Conservation (phyloP, 768 basidiomycete species). For the Mrakia frigida region DNA sequence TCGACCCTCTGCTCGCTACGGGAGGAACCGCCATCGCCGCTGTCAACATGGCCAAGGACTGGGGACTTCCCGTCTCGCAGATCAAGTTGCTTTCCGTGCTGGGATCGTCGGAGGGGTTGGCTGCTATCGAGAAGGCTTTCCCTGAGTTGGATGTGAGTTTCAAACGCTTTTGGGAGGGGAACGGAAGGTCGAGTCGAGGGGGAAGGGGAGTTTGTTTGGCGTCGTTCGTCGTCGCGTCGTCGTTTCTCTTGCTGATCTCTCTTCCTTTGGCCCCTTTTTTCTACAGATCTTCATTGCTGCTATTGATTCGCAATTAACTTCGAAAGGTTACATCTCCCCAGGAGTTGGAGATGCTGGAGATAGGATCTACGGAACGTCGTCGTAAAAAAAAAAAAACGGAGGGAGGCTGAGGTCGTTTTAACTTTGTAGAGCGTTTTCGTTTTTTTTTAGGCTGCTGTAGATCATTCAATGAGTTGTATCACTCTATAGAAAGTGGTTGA, state of each 20-base stretch:
- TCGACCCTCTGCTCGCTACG: constrained; percentile 91
- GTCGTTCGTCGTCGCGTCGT: no score
- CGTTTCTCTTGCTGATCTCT: constrained; percentile 3
- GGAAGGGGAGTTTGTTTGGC: no score
- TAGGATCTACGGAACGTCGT: constrained; percentile 16
- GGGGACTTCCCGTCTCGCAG: constrained; percentile 52
- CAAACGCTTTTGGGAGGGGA: not conserved
- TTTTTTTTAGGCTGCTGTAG: no score
- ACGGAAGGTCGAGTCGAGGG: not conserved
- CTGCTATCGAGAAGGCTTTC: constrained; percentile 58
- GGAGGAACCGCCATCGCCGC: constrained; percentile 89
- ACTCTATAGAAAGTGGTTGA: no score
- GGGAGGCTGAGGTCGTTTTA: no score
- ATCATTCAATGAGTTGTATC: no score
- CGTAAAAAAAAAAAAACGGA: not conserved
- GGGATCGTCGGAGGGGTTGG: constrained; percentile 68
- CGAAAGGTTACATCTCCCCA: constrained; percentile 47
- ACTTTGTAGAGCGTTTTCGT: no score
- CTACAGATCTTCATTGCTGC: constrained; percentile 78
- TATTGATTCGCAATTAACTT: constrained; percentile 66
- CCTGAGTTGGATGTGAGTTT: constrained; percentile 70
- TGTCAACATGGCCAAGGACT: constrained; percentile 63
- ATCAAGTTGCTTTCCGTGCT: constrained; percentile 80
- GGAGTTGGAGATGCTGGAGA: constrained; percentile 30
- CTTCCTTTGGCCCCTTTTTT: not conserved